Conservation (phyloP, 495 filamentous ascomycete genomes). For the Friedmanniomyces simplex region DNA sequence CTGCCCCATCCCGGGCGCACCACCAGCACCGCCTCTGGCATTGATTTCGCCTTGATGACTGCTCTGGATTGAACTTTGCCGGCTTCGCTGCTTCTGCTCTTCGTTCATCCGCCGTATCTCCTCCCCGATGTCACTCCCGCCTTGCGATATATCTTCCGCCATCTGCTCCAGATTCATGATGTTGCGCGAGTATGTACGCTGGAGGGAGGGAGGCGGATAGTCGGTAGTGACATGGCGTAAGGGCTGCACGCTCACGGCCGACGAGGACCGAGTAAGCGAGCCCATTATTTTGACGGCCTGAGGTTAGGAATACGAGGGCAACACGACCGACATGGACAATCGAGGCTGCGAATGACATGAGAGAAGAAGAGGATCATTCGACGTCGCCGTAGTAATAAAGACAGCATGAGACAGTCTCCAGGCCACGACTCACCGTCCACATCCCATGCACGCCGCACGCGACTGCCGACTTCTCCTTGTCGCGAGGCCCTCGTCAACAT, state of each 20-base stretch:
- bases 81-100: conserved; percentile 63
- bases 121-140: conserved; percentile 65
- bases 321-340: too few species aligned
- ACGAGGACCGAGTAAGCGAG: background rate
- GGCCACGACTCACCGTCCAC: too few species aligned
- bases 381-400: too few species aligned
- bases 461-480: too few species aligned
- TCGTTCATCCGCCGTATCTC: conserved; percentile 71
- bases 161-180: conserved; percentile 52
- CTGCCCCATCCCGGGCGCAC: background rate
- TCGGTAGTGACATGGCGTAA: background rate
- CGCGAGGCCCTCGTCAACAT: too few species aligned
- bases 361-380: too few species aligned
- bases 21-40: background rate
- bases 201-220: background rate
- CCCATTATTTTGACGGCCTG: too few species aligned
- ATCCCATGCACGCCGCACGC: too few species aligned
- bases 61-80: conserved; percentile 41
- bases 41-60: conserved; percentile 4
- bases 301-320: too few species aligned
- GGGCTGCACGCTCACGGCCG: background rate
- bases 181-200: conserved; percentile 3
- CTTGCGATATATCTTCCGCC: conserved; percentile 70
- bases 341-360: too few species aligned
- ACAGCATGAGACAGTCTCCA: too few species aligned